Evolutionary conservation across 2,329 filamentous ascomycete species (phyloP).

Genomic region (Fusarium brachygibbosum): DNA sequence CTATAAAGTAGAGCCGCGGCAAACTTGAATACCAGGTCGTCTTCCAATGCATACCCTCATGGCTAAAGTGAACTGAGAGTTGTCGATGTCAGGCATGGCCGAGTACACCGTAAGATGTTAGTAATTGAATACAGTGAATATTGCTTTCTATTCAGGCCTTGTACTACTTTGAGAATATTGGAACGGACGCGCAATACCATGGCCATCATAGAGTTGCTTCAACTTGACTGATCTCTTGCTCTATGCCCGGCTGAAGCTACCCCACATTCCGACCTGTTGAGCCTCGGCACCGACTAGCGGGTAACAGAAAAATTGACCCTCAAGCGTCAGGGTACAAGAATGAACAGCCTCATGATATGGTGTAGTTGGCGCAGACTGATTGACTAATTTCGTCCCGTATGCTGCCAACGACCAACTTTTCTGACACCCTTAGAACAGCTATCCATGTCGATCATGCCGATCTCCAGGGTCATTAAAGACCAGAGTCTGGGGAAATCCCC

Average conservation of each 20-base stretch:
- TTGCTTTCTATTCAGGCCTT: not conserved
- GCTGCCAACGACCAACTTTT: too few relatives aligned
- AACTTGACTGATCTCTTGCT: not conserved
- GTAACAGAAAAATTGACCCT: too few relatives aligned
- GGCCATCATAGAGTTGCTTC: not conserved
- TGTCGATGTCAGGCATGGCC: not conserved
- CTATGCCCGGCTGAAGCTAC: constrained; percentile 23
- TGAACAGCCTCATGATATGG: too few relatives aligned
- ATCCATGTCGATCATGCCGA: constrained; percentile 25
- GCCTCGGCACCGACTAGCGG: too few relatives aligned
- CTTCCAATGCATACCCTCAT: not conserved
- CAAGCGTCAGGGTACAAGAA: too few relatives aligned
- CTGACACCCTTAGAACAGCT: too few relatives aligned
- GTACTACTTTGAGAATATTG: too few relatives aligned
- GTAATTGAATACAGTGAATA: too few relatives aligned
- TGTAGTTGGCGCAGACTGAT: too few relatives aligned
- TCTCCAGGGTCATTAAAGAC: constrained; percentile 14
- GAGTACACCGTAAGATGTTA: too few relatives aligned
- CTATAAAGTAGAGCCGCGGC: not conserved
- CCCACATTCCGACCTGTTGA: constrained; percentile 48
- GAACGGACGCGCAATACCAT: not conserved
- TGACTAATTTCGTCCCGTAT: too few relatives aligned
- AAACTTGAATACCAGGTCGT: not conserved
- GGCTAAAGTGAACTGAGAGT: not conserved
- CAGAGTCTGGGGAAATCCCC: constrained; percentile 14